These are phyloP conservation scores for Trichoderma sp. DNA, from an alignment of 2,329 filamentous ascomycete species.

Conservation along the genomic window DNA sequence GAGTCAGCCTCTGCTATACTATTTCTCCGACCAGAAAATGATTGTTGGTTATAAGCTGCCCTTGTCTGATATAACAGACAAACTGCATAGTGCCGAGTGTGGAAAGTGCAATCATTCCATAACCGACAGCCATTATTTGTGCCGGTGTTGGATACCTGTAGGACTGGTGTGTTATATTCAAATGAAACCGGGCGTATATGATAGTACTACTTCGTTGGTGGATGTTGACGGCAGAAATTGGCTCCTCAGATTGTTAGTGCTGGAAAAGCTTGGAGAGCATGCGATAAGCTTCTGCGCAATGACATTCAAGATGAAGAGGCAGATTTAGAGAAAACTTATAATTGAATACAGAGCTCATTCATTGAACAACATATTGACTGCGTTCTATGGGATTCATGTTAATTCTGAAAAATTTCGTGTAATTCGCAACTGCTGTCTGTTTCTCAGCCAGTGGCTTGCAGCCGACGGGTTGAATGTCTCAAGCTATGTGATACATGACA, in stretches of 20 bases:
- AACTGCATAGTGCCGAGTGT: background rate
- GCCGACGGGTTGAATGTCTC: background rate
- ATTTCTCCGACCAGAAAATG: background rate
- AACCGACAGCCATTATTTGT: background rate
- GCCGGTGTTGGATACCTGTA: background rate
- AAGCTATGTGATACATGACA: background rate
- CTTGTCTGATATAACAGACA: background rate
- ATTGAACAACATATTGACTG: background rate
- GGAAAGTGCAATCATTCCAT: background rate
- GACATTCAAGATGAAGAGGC: background rate
- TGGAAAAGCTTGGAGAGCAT: background rate
- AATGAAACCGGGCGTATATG: no score
- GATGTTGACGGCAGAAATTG: background rate
- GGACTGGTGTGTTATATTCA: no score
- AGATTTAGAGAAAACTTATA: background rate
- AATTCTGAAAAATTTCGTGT: background rate
- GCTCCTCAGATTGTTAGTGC: background rate
- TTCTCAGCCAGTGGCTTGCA: background rate
- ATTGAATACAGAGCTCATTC: background rate
- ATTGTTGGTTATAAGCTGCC: background rate
- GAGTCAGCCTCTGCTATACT: background rate
- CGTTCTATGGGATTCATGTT: background rate
- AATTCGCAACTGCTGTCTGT: background rate
- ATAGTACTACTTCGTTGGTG: no score
- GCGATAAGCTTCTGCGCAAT: background rate